Base-by-base conservation (phyloP, 164 flowering plant species). In the Vitis cinerea region DNA sequence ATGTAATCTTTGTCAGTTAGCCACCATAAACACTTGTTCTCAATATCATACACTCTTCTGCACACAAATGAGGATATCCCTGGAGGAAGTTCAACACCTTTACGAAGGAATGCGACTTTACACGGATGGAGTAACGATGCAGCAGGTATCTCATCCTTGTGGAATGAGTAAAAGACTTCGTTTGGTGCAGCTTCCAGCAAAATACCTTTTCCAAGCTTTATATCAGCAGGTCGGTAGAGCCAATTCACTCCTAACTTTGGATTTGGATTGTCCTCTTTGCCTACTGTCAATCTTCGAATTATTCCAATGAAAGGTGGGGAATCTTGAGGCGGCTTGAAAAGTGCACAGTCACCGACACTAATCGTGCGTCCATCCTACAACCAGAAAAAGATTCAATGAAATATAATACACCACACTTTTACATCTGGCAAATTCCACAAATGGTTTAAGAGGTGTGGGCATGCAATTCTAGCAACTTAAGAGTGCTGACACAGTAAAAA, bases 101-200 rank as follows among this genome's bases (percentile, higher is more conserved):
- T 91, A 65, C 86, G 89, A 77, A 95, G 94, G 79, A 95, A 95
- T 78, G 99, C 87, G 61, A 95, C 98, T 89, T 90, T 95, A 84
- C 99, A 94, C 50, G 94, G 99, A 87, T 95, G 98, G 70, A 95
- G 96, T 74, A 91, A 68, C 29, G 94, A 91, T 70, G 93, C 97
- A 84, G 95, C 94, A 72, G 91, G 85, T 72, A 86, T 88, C 81
- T 85, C 92, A 87, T 90, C 97, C 89, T 82, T 80, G 76, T 93
- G 96, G 76, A 95, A 95, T 15, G 99, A 95, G 73, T 90, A 95
- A 59, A 93, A 90, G 37, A 95, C 75, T 78, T 93, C 97, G 92
- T 95, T 93, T 47, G 98, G 99, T 19, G 90, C 89, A 70, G 97
- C 87, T 55, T 90, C 98, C 81, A 86, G 70, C 61, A 75, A 75